These are phyloP conservation scores for Rhodotorula sphaerocarpa DNA, from an alignment of 768 basidiomycete species.

Conservation along the genomic window DNA sequence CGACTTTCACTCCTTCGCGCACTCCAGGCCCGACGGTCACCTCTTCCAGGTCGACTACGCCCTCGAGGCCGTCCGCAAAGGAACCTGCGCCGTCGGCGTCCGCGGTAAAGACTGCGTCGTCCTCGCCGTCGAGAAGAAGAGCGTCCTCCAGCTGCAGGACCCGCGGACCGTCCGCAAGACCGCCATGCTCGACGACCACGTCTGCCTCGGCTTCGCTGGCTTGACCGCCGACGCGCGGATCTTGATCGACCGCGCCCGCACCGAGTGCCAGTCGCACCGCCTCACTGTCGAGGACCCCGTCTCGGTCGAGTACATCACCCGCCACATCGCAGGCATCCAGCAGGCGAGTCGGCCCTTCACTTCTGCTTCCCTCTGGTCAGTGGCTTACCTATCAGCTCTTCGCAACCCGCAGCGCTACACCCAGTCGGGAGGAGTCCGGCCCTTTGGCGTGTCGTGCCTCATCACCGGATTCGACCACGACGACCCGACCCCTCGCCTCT, in stretches of 20 bases:
- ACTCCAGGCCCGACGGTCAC: constrained; percentile 87
- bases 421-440: constrained; percentile 95
- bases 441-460: constrained; percentile 94
- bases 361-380: background rate
- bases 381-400: background rate
- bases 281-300: constrained; percentile 97
- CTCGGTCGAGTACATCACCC: constrained; percentile 94
- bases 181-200: constrained; percentile 94
- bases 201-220: constrained; percentile 95
- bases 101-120: constrained; percentile 91
- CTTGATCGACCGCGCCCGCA: constrained; percentile 91
- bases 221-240: constrained; percentile 95
- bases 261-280: constrained; percentile 95
- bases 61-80: constrained; percentile 90
- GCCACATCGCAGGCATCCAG: constrained; percentile 97
- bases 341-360: constrained; percentile 55
- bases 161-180: constrained; percentile 95
- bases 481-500: constrained; percentile 71
- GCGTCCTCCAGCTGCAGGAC: constrained; percentile 91
- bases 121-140: constrained; percentile 98
- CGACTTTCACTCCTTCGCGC: too few species aligned
- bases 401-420: constrained; percentile 65
- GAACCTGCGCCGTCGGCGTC: constrained; percentile 95
- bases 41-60: constrained; percentile 99
- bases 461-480: constrained; percentile 95